A percentile compares a stretch with the other conserved stretches of the same genome.
These are phyloP conservation scores for Syncephalastrum sp. DNA, from an alignment of 371 early-diverging fungal genomes.

Conservation along the genomic window DNA sequence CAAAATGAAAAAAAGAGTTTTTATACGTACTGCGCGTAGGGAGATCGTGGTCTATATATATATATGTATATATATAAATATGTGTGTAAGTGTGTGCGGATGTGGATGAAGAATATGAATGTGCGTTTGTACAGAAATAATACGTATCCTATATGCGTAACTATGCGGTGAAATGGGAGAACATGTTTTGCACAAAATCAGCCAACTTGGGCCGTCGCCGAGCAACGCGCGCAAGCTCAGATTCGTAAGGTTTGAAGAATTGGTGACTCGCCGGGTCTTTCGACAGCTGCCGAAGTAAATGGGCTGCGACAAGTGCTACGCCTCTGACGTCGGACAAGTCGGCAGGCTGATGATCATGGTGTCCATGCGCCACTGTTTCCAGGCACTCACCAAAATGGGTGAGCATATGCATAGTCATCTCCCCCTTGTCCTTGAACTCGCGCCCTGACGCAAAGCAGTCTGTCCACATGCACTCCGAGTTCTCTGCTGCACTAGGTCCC, in stretches of 20 bases:
- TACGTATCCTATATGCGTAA: background rate
- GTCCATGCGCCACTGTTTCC: slow-evolving; percentile 1
- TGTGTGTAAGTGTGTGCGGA: too few species aligned
- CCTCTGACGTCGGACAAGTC: slow-evolving; percentile 56
- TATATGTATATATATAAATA: too few species aligned
- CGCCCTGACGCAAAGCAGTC: slow-evolving; percentile 26
- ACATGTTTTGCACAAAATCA: slow-evolving; percentile 19
- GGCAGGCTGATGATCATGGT: slow-evolving; percentile 8
- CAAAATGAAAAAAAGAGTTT: background rate
- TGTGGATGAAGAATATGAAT: too few species aligned
- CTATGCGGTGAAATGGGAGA: slow-evolving; percentile 10
- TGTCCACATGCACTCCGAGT: slow-evolving; percentile 22
- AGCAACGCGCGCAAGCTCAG: slow-evolving; percentile 34
- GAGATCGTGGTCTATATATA: too few species aligned
- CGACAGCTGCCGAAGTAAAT: slow-evolving; percentile 67
- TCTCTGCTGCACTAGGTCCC: slow-evolving; percentile 12
- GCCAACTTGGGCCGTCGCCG: slow-evolving; percentile 40
- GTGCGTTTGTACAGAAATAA: too few species aligned
- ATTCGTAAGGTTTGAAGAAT: slow-evolving; percentile 64
- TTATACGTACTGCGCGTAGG: too few species aligned
- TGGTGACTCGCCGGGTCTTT: slow-evolving; percentile 50
- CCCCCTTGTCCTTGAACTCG: slow-evolving; percentile 36
- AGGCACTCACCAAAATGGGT: slow-evolving; percentile 33
- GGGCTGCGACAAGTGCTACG: slow-evolving; percentile 66
- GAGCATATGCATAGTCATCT: slow-evolving; percentile 39